Evolutionary conservation across 345 rosid species (phyloP).

Genomic region (Eucalyptus curtisii): DNA sequence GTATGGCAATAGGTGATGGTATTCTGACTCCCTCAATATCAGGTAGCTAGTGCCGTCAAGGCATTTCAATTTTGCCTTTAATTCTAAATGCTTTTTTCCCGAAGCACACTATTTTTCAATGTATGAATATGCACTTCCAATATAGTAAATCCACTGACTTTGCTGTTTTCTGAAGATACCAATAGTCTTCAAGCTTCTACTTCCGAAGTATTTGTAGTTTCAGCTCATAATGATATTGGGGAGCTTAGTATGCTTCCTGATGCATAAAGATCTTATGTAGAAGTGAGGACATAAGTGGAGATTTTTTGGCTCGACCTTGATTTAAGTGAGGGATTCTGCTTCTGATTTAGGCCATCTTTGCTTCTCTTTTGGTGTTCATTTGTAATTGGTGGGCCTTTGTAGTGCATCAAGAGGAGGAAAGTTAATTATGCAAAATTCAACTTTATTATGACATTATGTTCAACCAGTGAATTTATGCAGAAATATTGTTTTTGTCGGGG

Average conservation of each 20-base stretch:
- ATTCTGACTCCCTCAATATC: conserved; percentile 88
- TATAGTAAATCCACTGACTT: neutral
- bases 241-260: neutral
- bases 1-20: conserved; percentile 73
- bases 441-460: neutral
- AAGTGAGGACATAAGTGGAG: neutral
- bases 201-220: neutral
- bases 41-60: conserved; percentile 16
- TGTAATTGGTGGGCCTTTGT: neutral
- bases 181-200: neutral
- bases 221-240: neutral
- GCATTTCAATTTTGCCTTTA: neutral
- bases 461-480: neutral
- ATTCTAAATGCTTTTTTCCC: neutral
- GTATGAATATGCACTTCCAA: neutral
- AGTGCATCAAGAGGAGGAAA: neutral
- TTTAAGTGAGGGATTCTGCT: neutral
- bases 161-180: neutral
- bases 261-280: neutral
- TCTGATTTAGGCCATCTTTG: neutral
- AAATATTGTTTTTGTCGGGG: neutral
- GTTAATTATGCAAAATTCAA: neutral
- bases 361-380: neutral
- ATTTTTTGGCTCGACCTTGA: neutral
- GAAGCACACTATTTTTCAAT: neutral